Evolutionary conservation across 768 basidiomycete species (phyloP), one percentile per base, ranked within the genome.

Genomic region (Agrocybe pediades): DNA sequence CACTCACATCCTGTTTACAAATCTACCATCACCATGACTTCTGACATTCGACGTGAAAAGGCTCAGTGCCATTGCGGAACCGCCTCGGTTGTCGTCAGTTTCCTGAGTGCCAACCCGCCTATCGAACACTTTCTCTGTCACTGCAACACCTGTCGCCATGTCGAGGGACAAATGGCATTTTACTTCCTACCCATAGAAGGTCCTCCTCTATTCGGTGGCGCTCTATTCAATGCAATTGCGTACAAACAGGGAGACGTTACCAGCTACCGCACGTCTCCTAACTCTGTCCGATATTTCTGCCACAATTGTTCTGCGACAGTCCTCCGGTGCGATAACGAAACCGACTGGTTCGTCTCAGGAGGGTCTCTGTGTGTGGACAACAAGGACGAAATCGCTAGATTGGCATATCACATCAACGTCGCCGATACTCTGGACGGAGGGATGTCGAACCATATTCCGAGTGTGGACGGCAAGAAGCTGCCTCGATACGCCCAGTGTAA

Each of bases 371-470:
- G n/a, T n/a, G n/a, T n/a, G 23, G 65, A 68, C 21, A 52, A 51
- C 11, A 56, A 54, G 17, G 62, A 65, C 6, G 68, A 64, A 1
- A 57, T 71, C 19, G 49, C 63, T 1, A 47, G 60, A 36, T 49
- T 62, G 13, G 57, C 49, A 6, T 56, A 48, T 16, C 71, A 72
- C 50, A 59, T 62, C 15, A 65, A 55, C 23, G 53, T 72, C 25
- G 62, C 36, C 8, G 65, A 68, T 41, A 71, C 71, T 1, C 33
- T 68, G 30, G 70, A 72, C 50, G 71, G 71, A 2, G 71, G 71
- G 2, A 26, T 71, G n/a, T 65, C 68, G 11, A 62, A 71, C 30
- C 66, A 68, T 17, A 41, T 68, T 9, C 53, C 41, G 7, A 29
- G 21, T 1, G 26, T 62, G n/a, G 58, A 58, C 13, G 63, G 64